phyloP scores from a whole-genome alignment of 2,329 filamentous ascomycete genomes.

The Colletotrichum tofieldiae region DNA sequence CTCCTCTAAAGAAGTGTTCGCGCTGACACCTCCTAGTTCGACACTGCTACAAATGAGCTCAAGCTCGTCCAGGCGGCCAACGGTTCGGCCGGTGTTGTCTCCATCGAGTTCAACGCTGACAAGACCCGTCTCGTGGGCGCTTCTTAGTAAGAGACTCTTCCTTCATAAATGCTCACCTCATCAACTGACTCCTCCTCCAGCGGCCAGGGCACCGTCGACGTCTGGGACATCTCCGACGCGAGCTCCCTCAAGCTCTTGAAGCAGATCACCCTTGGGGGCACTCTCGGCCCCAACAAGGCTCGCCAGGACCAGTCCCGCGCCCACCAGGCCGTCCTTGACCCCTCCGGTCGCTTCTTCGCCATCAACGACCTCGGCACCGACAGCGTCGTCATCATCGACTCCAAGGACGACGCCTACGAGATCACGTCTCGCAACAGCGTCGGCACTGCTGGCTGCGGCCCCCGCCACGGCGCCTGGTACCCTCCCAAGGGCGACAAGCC shows the following conservation, averaged over 20 bases:
- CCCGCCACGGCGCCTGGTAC: conserved; percentile 67
- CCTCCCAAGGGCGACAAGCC: conserved; percentile 51
- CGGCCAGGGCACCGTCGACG: conserved; percentile 58
- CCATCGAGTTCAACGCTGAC: conserved; percentile 63
- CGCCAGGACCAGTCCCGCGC: conserved; percentile 56
- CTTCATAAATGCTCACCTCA: no score
- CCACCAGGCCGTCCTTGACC: conserved; percentile 66
- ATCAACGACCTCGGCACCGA: conserved; percentile 67
- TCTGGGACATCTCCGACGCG: conserved; percentile 60
- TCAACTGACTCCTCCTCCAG: conserved; percentile 18
- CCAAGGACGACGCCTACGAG: conserved; percentile 57
- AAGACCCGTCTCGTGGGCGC: conserved; percentile 62
- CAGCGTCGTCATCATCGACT: conserved; percentile 62
- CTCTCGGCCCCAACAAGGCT: conserved; percentile 52
- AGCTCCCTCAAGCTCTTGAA: conserved; percentile 56
- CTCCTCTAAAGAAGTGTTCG: neutral
- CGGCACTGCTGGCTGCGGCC: conserved; percentile 59
- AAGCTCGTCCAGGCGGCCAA: conserved; percentile 47
- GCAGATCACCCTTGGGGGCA: conserved; percentile 53
- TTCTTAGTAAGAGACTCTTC: conserved; percentile 50
- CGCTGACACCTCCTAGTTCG: conserved; percentile 47
- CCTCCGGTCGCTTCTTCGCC: conserved; percentile 64
- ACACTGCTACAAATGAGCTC: conserved; percentile 52
- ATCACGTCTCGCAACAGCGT: conserved; percentile 55
- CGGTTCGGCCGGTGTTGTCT: conserved; percentile 62